Conservation (phyloP, 2,329 filamentous ascomycete species). For the Fusarium robinianum region DNA sequence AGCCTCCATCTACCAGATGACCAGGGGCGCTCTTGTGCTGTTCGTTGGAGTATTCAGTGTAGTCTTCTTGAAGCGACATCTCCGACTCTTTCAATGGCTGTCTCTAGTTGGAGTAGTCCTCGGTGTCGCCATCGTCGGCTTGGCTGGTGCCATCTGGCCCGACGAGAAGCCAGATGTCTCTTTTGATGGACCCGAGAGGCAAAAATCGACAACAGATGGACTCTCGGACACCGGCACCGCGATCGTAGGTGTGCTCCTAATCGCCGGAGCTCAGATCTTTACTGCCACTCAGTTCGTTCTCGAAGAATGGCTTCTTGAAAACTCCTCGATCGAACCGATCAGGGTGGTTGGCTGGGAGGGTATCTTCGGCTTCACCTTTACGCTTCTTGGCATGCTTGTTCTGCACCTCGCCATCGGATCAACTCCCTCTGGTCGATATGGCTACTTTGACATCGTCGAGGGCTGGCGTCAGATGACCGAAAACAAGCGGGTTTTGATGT, state of each 20-base stretch:
- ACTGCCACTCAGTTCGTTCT: slow-evolving; percentile 95
- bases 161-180: slow-evolving; percentile 59
- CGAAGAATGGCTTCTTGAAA: slow-evolving; percentile 86
- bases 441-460: slow-evolving; percentile 89
- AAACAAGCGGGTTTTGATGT: slow-evolving; percentile 71
- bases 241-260: slow-evolving; percentile 82
- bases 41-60: slow-evolving; percentile 97
- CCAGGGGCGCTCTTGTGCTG: slow-evolving; percentile 86
- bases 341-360: slow-evolving; percentile 97
- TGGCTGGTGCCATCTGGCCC: slow-evolving; percentile 82
- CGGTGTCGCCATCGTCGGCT: slow-evolving; percentile 86
- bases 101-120: slow-evolving; percentile 83
- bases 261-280: slow-evolving; percentile 94
- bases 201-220: slow-evolving; percentile 47
- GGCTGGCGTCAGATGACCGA: slow-evolving; percentile 80
- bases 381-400: slow-evolving; percentile 76
- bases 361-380: slow-evolving; percentile 83
- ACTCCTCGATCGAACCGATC: slow-evolving; percentile 72
- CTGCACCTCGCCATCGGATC: slow-evolving; percentile 77
- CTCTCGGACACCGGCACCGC: slow-evolving; percentile 52
- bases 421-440: slow-evolving; percentile 72
- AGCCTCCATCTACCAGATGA: slow-evolving; percentile 99
- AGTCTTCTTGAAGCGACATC: slow-evolving; percentile 77
- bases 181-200: slow-evolving; percentile 39
- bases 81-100: slow-evolving; percentile 90